phyloP scores from a whole-genome alignment of 352 stramenopile genomes.

The Phytophthora nicotianae region DNA sequence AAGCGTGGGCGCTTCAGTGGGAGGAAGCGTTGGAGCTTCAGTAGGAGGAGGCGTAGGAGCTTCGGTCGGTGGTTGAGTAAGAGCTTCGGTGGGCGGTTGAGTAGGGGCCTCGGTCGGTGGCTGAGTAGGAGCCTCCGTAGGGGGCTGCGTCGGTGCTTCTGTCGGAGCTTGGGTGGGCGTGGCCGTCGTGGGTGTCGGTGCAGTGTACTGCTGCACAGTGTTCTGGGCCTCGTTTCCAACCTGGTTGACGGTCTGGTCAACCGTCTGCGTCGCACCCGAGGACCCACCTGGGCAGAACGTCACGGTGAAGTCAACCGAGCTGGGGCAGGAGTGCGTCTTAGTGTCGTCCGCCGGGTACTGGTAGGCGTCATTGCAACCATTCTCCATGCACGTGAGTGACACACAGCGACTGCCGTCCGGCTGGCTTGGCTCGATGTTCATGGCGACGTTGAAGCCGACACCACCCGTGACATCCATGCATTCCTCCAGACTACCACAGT shows the following conservation, averaged over 20 bases:
- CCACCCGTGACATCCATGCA: constrained; percentile 65
- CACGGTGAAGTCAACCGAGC: constrained; percentile 59
- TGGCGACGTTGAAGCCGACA: constrained; percentile 71
- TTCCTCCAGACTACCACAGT: constrained; percentile 52
- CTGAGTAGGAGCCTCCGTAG: constrained; percentile 16
- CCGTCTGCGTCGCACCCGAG: constrained; percentile 22
- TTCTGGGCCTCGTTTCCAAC: constrained; percentile 24
- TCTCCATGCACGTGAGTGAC: constrained; percentile 54
- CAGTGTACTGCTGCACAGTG: constrained; percentile 20
- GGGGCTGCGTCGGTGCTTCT: constrained; percentile 17
- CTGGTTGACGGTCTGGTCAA: constrained; percentile 30
- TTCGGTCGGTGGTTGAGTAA: constrained; percentile 12
- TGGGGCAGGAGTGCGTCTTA: constrained; percentile 69
- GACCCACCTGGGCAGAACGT: constrained; percentile 53
- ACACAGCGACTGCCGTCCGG: constrained; percentile 48
- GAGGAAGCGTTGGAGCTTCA: constrained; percentile 21
- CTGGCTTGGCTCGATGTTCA: constrained; percentile 61
- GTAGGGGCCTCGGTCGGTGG: constrained; percentile 14
- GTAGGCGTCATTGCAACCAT: constrained; percentile 69
- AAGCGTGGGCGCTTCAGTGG: constrained; percentile 3
- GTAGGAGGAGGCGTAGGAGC: constrained; percentile 22
- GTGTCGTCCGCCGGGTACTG: constrained; percentile 70
- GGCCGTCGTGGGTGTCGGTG: constrained; percentile 21
- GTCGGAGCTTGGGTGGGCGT: constrained; percentile 23
- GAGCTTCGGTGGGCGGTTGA: too few species aligned